Evolutionary conservation across 495 filamentous ascomycete genomes (phyloP), one percentile per base, ranked within the genome.

Genomic region (Penicillium waksmanii): DNA sequence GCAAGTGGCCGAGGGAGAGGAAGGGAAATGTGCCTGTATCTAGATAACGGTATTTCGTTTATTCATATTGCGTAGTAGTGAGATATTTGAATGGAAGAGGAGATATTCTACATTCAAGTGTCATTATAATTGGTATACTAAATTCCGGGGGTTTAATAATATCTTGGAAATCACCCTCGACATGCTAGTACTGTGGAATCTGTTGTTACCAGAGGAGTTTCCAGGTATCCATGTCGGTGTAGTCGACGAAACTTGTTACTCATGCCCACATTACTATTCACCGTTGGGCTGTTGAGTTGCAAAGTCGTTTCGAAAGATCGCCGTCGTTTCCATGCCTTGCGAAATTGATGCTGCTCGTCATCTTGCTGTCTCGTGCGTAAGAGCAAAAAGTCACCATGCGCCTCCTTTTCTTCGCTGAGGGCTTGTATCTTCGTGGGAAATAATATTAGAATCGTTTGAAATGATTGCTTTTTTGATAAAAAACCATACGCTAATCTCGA

Each of bases 341-440:
- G 74, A 51, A 78, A 78, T 55, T 73, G 71, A n/a, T 60, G 52
- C 23, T 69, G 73, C 53, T 78, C 76, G 8, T 78, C 74, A 10
- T 70, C 65, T 31, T 72, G 72, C 56, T 78, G 76, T 52, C 68
- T 73, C 27, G 67, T 66, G 9, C 76, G 74, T 51, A 69, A 62
- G 34, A 68, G 64, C 36, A 76, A 53, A 47, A 78, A 78, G 9
- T 60, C 62, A 34, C 67, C 58, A 52, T 76, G 74, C 9, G 76
- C 66, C 56, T 72, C 66, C 68, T 78, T 78, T 59, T 78, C 76
- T 40, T 76, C 72, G 21, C 54, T 66, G n/a, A 78, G 54, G 5
- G 54, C 61, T 62, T 78, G 61, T 34, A 78, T 69, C 76, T 78
- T 56, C 34, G 42, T 13, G 18, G 25, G 40, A 50, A 48, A 21